Percentiles rank a stretch among this genome's conserved stretches.
phyloP scores from a whole-genome alignment of 331 rosid species.

The Prunus yedoensis region DNA sequence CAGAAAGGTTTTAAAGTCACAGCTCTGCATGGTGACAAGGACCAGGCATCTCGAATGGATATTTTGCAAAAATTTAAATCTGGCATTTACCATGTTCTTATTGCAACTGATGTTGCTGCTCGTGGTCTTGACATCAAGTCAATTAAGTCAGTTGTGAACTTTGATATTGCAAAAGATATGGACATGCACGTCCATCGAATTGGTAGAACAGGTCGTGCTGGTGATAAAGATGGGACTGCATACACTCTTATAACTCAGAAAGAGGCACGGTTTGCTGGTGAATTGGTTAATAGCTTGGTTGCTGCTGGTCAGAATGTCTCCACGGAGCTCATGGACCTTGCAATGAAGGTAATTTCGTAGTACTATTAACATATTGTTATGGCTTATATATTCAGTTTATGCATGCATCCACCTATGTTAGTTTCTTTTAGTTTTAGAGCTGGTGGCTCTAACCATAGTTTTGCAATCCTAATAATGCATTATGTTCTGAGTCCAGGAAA shows the following conservation, averaged over 20 bases:
- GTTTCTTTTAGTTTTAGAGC: background rate
- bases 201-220: slow-evolving; percentile 99
- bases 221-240: slow-evolving; percentile 97
- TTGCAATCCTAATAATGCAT: background rate
- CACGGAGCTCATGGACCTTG: slow-evolving; percentile 89
- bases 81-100: slow-evolving; percentile 79
- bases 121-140: slow-evolving; percentile 99
- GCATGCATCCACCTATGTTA: background rate
- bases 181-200: slow-evolving; percentile 99
- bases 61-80: slow-evolving; percentile 88
- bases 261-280: slow-evolving; percentile 99
- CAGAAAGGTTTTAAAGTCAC: slow-evolving; percentile 77
- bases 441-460: background rate
- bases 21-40: slow-evolving; percentile 96
- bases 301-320: slow-evolving; percentile 97
- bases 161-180: slow-evolving; percentile 97
- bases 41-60: slow-evolving; percentile 95
- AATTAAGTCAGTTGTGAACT: slow-evolving; percentile 92
- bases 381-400: background rate
- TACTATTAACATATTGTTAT: background rate
- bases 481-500: background rate
- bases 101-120: slow-evolving; percentile 99
- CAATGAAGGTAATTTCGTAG: slow-evolving; percentile 73
- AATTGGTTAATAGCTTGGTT: slow-evolving; percentile 85
- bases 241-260: slow-evolving; percentile 86